phyloP scores from a whole-genome alignment of 441 rosid genomes.

The Gossypium lobatum region DNA sequence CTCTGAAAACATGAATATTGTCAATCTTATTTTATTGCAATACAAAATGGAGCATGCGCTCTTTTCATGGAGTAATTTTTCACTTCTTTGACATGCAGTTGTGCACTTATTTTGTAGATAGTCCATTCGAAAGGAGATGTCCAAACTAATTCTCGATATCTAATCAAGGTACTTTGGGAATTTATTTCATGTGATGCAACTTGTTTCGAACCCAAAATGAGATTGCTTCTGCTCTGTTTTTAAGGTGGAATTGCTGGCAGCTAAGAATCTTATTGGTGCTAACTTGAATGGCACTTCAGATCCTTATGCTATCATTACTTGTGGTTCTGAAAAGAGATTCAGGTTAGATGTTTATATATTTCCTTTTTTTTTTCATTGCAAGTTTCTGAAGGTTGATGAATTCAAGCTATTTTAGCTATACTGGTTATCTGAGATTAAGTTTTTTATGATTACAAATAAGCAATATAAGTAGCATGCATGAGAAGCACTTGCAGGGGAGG shows the following conservation, averaged over 20 bases:
- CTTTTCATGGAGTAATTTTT: constrained; percentile 48
- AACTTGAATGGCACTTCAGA: constrained; percentile 97
- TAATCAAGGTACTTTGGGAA: constrained; percentile 54
- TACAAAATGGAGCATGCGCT: constrained; percentile 8
- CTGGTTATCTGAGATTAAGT: neutral
- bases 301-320: constrained; percentile 92
- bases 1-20: constrained; percentile 3
- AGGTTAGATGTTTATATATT: constrained; percentile 38
- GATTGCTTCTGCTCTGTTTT: constrained; percentile 17
- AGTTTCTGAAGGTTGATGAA: neutral
- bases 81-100: constrained; percentile 86
- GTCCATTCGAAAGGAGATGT: constrained; percentile 56
- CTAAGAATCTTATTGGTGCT: constrained; percentile 95
- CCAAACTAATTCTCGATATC: constrained; percentile 60
- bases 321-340: constrained; percentile 93
- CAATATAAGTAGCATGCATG: neutral
- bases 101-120: constrained; percentile 82
- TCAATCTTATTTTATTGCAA: neutral
- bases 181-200: constrained; percentile 15
- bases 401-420: neutral
- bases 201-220: constrained; percentile 3
- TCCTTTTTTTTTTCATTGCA: constrained; percentile 7
- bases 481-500: neutral
- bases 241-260: constrained; percentile 93
- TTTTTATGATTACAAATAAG: neutral